Percentiles rank a stretch among this genome's conserved stretches.
These are phyloP conservation scores for Boletales sp. DNA, from an alignment of 768 basidiomycete genomes.

Conservation along the genomic window DNA sequence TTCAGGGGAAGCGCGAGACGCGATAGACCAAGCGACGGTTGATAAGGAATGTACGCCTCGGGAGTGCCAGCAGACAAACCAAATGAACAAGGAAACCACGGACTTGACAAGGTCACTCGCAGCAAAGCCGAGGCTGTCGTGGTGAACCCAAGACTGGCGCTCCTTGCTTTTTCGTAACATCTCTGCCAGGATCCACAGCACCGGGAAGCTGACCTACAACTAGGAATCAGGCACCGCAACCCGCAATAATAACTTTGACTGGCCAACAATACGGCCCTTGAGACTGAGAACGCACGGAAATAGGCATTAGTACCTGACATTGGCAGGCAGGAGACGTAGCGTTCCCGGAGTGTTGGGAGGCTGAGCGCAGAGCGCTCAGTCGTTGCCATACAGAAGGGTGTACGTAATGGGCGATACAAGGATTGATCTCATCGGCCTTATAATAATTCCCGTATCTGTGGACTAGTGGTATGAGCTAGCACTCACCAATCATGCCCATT, in stretches of 20 bases:
- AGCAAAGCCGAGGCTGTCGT: conserved; percentile 16
- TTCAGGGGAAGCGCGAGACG: conserved; percentile 1
- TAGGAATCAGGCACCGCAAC: background rate
- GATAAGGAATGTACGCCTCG: background rate
- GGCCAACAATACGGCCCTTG: conserved; percentile 5
- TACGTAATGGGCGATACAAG: no score
- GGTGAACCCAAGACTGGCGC: background rate
- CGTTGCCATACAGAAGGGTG: no score
- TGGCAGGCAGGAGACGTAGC: background rate
- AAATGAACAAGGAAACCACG: conserved; percentile 13
- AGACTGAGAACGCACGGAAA: background rate
- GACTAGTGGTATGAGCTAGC: no score
- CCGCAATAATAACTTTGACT: background rate
- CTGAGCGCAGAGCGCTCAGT: no score
- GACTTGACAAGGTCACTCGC: conserved; percentile 19
- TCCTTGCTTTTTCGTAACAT: background rate
- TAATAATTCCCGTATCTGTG: no score
- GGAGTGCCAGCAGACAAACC: conserved; percentile 6
- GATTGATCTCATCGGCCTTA: no score
- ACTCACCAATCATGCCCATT: no score
- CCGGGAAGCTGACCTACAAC: conserved; percentile 13
- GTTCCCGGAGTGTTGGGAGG: no score
- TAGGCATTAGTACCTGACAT: conserved; percentile 1
- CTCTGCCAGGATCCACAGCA: conserved; percentile 15
- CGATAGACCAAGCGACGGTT: background rate